Percentiles rank a stretch among this genome's conserved stretches.
phyloP scores from a whole-genome alignment of 2,329 filamentous ascomycete species.

The Stagonosporopsis chrysanthemi region DNA sequence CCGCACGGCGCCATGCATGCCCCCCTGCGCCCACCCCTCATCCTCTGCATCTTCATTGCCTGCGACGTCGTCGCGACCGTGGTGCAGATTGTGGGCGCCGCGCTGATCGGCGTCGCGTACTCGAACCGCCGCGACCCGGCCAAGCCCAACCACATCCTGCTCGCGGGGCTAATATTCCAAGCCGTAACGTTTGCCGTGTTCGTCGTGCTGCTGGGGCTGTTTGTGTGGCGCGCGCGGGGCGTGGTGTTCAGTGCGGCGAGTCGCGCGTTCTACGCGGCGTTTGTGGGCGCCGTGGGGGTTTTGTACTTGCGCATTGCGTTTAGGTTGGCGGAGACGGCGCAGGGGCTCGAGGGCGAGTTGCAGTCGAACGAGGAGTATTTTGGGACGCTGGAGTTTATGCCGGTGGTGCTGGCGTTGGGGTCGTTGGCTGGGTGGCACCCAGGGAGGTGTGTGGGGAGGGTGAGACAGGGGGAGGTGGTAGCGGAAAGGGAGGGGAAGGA shows the following conservation, averaged over 20 bases:
- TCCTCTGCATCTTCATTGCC: conserved; percentile 63
- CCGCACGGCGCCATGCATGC: conserved; percentile 45
- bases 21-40: conserved; percentile 55
- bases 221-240: conserved; percentile 52
- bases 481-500: neutral
- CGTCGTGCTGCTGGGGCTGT: conserved; percentile 50
- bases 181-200: conserved; percentile 61
- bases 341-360: conserved; percentile 57
- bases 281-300: conserved; percentile 56
- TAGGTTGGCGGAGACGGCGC: conserved; percentile 61
- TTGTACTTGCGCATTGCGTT: conserved; percentile 64
- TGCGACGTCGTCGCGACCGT: conserved; percentile 63
- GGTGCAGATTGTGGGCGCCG: conserved; percentile 63
- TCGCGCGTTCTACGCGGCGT: conserved; percentile 52
- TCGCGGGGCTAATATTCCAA: conserved; percentile 64
- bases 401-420: conserved; percentile 59
- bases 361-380: conserved; percentile 62
- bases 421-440: conserved; percentile 58
- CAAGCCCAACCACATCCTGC: conserved; percentile 62
- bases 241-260: conserved; percentile 42
- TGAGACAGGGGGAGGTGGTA: too few relatives aligned
- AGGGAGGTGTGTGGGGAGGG: conserved; percentile 46
- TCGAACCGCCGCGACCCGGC: conserved; percentile 60
- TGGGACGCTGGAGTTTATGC: conserved; percentile 62
- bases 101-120: conserved; percentile 60